These are phyloP conservation scores for Escovopsis sp. DNA, from an alignment of 2,329 filamentous ascomycete species.

Conservation along the genomic window DNA sequence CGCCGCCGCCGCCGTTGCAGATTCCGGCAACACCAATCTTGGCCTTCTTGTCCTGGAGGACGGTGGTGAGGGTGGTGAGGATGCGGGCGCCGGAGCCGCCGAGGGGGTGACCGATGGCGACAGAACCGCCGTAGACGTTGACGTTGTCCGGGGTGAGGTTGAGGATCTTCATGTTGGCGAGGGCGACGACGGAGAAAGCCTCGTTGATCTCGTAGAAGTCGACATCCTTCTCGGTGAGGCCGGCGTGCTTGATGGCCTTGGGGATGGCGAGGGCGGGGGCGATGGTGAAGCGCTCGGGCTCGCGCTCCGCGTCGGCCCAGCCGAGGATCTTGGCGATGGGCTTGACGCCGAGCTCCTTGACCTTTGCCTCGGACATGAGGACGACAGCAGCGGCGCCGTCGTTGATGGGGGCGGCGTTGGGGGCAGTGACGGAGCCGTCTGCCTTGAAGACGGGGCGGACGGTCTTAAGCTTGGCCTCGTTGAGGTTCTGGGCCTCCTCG, in stretches of 20 bases:
- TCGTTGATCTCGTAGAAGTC: constrained; percentile 99
- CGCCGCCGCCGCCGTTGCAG: constrained; percentile 95
- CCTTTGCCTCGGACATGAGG: constrained; percentile 83
- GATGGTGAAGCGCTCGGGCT: constrained; percentile 90
- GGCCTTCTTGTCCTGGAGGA: constrained; percentile 77
- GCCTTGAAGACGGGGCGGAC: constrained; percentile 77
- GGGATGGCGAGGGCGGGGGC: constrained; percentile 87
- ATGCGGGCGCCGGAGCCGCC: constrained; percentile 91
- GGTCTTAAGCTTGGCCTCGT: constrained; percentile 65
- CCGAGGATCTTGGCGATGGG: constrained; percentile 93
- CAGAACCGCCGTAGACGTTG: constrained; percentile 88
- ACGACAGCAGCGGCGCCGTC: constrained; percentile 88
- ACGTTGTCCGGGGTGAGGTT: constrained; percentile 69
- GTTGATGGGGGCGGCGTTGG: constrained; percentile 92
- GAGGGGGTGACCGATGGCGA: constrained; percentile 89
- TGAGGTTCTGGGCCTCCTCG: constrained; percentile 92
- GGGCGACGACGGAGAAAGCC: constrained; percentile 90
- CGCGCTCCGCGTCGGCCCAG: constrained; percentile 88
- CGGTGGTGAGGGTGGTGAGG: constrained; percentile 75
- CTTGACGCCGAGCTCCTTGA: constrained; percentile 82
- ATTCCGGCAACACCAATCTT: constrained; percentile 92
- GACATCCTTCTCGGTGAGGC: constrained; percentile 59
- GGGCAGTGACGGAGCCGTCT: constrained; percentile 82
- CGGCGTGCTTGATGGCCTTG: constrained; percentile 93
- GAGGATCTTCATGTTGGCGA: constrained; percentile 92